A percentile compares a stretch with the other conserved stretches of the same genome.
These are phyloP conservation scores for Sarocladium brachiariae DNA, from an alignment of 2,329 filamentous ascomycete genomes.

Conservation along the genomic window DNA sequence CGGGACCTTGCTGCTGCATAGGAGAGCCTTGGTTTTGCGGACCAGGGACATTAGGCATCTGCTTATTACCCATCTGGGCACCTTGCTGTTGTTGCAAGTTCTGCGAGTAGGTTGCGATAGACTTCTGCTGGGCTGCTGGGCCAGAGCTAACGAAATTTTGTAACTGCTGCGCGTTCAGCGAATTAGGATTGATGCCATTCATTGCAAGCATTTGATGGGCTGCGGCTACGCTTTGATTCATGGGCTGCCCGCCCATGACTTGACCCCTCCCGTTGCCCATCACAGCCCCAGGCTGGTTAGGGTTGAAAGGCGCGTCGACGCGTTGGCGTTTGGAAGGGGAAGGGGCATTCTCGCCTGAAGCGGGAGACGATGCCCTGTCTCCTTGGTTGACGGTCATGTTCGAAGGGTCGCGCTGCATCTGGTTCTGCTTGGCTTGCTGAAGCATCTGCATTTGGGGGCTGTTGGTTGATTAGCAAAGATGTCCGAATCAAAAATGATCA, in stretches of 20 bases:
- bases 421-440: slow-evolving; percentile 64
- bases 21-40: slow-evolving; percentile 74
- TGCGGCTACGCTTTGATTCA: slow-evolving; percentile 44
- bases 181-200: slow-evolving; percentile 69
- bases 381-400: slow-evolving; percentile 74
- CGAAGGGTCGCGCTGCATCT: slow-evolving; percentile 84
- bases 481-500: no score
- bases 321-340: slow-evolving; percentile 88
- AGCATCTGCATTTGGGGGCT: slow-evolving; percentile 68
- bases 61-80: slow-evolving; percentile 72
- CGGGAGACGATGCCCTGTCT: slow-evolving; percentile 73
- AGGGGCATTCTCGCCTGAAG: slow-evolving; percentile 77
- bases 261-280: slow-evolving; percentile 66
- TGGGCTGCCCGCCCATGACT: slow-evolving; percentile 66
- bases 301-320: slow-evolving; percentile 66
- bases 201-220: slow-evolving; percentile 55
- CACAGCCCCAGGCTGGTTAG: slow-evolving; percentile 57
- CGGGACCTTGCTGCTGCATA: slow-evolving; percentile 59
- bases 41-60: slow-evolving; percentile 64
- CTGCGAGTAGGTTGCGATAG: slow-evolving; percentile 80
- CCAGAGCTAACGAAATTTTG: slow-evolving; percentile 50
- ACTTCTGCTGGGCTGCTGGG: slow-evolving; percentile 66
- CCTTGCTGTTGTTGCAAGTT: slow-evolving; percentile 78
- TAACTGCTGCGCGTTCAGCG: slow-evolving; percentile 71
- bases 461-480: slow-evolving; percentile 10